Percentiles rank a stretch among this genome's conserved stretches.
phyloP scores from a whole-genome alignment of 2,329 filamentous ascomycete genomes.

The Cryphonectria radicalis region DNA sequence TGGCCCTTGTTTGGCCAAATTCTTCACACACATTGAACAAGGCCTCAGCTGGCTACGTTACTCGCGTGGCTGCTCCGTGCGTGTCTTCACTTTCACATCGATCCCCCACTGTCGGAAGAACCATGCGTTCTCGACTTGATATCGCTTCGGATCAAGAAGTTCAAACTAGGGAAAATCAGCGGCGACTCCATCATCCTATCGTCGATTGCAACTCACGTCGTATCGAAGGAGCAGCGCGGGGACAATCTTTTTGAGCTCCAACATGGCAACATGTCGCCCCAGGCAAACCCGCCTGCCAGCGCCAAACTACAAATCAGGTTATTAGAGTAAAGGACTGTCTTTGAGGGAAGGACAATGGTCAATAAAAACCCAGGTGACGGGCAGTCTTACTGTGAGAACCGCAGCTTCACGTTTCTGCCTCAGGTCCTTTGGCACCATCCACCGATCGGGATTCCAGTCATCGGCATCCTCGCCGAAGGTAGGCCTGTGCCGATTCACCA shows the following conservation, averaged over 20 bases:
- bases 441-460: constrained; percentile 34
- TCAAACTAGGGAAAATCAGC: constrained; percentile 11
- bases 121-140: not conserved
- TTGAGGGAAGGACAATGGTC: not conserved
- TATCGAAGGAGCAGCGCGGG: constrained; percentile 36
- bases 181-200: not conserved
- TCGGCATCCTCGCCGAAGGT: constrained; percentile 34
- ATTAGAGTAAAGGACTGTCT: constrained; percentile 10
- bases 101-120: not conserved
- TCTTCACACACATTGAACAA: too few species aligned
- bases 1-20: too few species aligned
- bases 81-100: not conserved
- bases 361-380: not conserved
- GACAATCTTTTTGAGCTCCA: constrained; percentile 39
- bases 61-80: not conserved
- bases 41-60: too few species aligned
- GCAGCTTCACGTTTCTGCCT: constrained; percentile 29
- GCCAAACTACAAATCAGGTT: constrained; percentile 31
- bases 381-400: constrained; percentile 32
- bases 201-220: constrained; percentile 31
- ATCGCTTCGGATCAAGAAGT: constrained; percentile 9
- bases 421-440: constrained; percentile 27
- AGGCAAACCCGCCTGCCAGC: constrained; percentile 36
- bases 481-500: constrained; percentile 32
- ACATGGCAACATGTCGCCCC: constrained; percentile 35